Percentiles rank a stretch among this genome's conserved stretches.
phyloP scores from a whole-genome alignment of 805 yeast species.

The Kazachstania psychrophila region DNA sequence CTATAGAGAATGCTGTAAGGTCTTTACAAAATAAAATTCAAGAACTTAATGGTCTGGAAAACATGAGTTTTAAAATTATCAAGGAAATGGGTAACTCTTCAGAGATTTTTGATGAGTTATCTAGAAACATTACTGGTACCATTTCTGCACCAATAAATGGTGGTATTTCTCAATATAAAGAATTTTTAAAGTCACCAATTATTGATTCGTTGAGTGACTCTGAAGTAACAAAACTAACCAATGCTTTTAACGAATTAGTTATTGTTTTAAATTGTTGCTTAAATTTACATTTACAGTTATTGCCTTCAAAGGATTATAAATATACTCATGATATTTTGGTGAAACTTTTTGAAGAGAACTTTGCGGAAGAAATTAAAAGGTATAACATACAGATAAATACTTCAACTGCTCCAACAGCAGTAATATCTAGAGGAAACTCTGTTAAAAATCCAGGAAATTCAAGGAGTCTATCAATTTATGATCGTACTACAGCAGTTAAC shows the following conservation, averaged over 20 bases:
- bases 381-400: conserved; percentile 19
- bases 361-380: conserved; percentile 49
- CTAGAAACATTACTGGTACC: conserved; percentile 70
- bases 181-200: conserved; percentile 39
- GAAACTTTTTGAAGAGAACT: conserved; percentile 56
- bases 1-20: conserved; percentile 71
- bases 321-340: conserved; percentile 61
- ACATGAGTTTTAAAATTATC: conserved; percentile 43
- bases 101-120: conserved; percentile 50
- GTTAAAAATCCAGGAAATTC: not conserved
- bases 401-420: conserved; percentile 4
- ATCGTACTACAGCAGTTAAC: no score
- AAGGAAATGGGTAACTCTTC: conserved; percentile 42
- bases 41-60: conserved; percentile 62
- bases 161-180: conserved; percentile 76
- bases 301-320: conserved; percentile 42
- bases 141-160: conserved; percentile 91
- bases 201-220: conserved; percentile 27
- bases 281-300: conserved; percentile 55
- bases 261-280: conserved; percentile 57
- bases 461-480: no score
- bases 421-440: not conserved
- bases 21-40: conserved; percentile 58
- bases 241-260: conserved; percentile 60
- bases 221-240: conserved; percentile 25